Conservation (phyloP, 805 yeast genomes). For the Torulaspora indica region DNA sequence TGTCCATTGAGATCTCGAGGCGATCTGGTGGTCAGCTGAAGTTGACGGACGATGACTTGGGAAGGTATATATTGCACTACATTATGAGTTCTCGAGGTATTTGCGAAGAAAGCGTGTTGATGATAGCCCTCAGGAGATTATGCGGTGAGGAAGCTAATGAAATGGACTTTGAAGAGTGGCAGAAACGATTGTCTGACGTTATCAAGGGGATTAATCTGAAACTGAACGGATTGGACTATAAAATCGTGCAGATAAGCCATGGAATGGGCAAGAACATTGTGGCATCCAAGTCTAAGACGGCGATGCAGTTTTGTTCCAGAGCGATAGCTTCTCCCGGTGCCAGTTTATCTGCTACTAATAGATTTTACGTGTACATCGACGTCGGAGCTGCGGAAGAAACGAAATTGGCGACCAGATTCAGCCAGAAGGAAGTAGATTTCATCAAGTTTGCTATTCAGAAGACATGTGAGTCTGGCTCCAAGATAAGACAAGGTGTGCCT, state of each 20-base stretch:
- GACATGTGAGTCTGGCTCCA: conserved; percentile 10
- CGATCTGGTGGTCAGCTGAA: neutral
- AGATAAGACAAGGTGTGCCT: neutral
- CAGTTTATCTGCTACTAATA: conserved; percentile 14
- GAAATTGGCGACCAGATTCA: conserved; percentile 29
- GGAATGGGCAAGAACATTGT: conserved; percentile 25
- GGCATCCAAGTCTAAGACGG: conserved; percentile 4
- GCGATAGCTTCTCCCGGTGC: neutral
- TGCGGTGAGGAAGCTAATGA: conserved; percentile 1
- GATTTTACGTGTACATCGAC: conserved; percentile 30
- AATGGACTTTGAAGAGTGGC: conserved; percentile 12
- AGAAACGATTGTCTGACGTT: conserved; percentile 10
- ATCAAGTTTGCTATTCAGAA: conserved; percentile 29
- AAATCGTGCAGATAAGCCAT: conserved; percentile 21
- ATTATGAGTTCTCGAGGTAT: conserved; percentile 25
- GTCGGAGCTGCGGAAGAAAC: conserved; percentile 24
- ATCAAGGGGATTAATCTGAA: conserved; percentile 24
- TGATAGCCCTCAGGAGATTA: conserved; percentile 20
- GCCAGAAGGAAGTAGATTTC: conserved; percentile 27
- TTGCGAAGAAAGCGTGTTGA: conserved; percentile 24
- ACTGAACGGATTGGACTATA: conserved; percentile 22
- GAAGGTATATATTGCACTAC: conserved; percentile 23
- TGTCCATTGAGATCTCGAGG: neutral
- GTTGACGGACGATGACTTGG: conserved; percentile 11
- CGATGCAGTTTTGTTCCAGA: conserved; percentile 1